Evolutionary conservation across 2,329 filamentous ascomycete genomes (phyloP), one percentile per base, ranked within the genome.

Genomic region (Pyrenophora tritici-repentis): DNA sequence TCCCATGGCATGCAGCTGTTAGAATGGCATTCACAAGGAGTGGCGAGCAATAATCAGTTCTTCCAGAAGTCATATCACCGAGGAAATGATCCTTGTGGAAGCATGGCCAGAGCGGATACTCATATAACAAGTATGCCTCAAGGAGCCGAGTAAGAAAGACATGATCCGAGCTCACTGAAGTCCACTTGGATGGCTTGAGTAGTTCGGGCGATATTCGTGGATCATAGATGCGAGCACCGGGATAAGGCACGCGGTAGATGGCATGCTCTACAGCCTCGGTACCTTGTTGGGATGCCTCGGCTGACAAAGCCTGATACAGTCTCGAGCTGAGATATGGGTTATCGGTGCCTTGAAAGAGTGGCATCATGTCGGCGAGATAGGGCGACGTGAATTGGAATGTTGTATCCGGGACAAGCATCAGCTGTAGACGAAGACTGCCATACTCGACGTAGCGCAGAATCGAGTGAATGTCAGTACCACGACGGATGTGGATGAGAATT

Each of bases 21-120:
- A 59, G 18, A 31, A 56, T 37, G 2, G 32, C 31, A 18, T 50
- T 56, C 20, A 56, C 50, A 12, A 54, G 44, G 9, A 59, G 42
- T 5, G 39, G 26, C n/a, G 56, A 56, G 47, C 52, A 58, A 42
- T 42, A 50, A 10, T 47, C 42, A 14, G 18, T 24, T 13, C n/a
- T 13, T 32, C 32, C 44, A 16, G 50, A n/a, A 10, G 42, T 17
- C 39, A 59, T 46, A 26, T 57, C 56, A 4, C 49, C 47, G 12
- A 59, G 44, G 22, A 59, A 53, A n/a, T 42, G 14, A 16, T 59
- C 54, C 33, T 55, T 59, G 14, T 59, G 56, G 29, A 59, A 55
- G 24, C 39, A 48, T 4, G 44, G 31, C 22, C 26, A 54, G 10
- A 38, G 45, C 2, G 41, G 47, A 18, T 39, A 57, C 29, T 57